Evolutionary conservation across 2,329 filamentous ascomycete species (phyloP).

Genomic region (Phoma sp.): DNA sequence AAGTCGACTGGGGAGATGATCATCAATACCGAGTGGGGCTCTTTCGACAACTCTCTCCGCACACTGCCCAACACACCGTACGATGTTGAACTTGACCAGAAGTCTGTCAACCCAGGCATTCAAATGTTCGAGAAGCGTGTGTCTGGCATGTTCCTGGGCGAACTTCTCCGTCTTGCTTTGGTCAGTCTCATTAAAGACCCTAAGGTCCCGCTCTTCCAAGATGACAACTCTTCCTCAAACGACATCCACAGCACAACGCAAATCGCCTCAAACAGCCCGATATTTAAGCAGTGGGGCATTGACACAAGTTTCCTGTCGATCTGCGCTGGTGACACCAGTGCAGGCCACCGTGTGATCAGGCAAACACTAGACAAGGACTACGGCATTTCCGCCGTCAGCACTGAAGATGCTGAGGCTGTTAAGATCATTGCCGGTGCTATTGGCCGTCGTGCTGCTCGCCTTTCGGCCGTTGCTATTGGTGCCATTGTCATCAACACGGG

Average conservation of each 20-base stretch:
- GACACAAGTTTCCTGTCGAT: conserved; percentile 91
- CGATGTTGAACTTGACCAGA: conserved; percentile 77
- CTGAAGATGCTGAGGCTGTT: conserved; percentile 87
- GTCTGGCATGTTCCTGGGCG: conserved; percentile 96
- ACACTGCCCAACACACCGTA: conserved; percentile 86
- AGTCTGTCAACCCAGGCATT: conserved; percentile 87
- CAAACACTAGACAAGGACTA: conserved; percentile 79
- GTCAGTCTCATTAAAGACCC: conserved; percentile 74
- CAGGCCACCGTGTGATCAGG: conserved; percentile 74
- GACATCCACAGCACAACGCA: conserved; percentile 70
- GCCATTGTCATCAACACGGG: conserved; percentile 83
- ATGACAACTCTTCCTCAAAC: conserved; percentile 74
- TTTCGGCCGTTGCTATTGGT: conserved; percentile 86
- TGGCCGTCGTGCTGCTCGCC: conserved; percentile 83
- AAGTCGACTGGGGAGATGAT: conserved; percentile 90
- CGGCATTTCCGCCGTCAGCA: conserved; percentile 74
- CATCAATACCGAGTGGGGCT: conserved; percentile 97
- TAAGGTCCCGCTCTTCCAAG: conserved; percentile 73
- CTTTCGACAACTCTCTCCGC: conserved; percentile 91
- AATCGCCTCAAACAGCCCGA: conserved; percentile 59
- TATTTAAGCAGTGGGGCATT: conserved; percentile 85
- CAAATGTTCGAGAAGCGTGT: conserved; percentile 99
- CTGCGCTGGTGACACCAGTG: conserved; percentile 78
- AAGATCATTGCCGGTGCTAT: conserved; percentile 83
- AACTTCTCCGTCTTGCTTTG: conserved; percentile 82